These are phyloP conservation scores for Flaveria bidentis DNA, from an alignment of 129 eudicot genomes.

Conservation along the genomic window DNA sequence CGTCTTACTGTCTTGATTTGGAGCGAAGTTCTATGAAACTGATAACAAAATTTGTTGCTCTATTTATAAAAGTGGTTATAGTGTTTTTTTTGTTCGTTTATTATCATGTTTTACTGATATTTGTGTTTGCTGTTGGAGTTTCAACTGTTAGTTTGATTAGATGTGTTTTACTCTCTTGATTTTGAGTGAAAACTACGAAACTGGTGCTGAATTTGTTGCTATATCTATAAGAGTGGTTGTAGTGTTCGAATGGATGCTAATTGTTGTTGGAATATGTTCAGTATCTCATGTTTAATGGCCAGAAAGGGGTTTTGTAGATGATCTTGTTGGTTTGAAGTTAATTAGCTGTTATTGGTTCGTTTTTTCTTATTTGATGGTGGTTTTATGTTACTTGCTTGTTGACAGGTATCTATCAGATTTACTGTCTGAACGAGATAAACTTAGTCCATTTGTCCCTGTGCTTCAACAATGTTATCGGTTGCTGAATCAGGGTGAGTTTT, in stretches of 20 bases:
- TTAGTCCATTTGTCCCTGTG: slow-evolving; percentile 76
- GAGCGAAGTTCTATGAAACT: neutral
- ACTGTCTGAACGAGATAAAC: slow-evolving; percentile 76
- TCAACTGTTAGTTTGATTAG: slow-evolving; percentile 22
- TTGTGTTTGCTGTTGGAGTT: slow-evolving; percentile 1
- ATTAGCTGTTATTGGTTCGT: neutral
- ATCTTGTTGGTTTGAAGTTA: neutral
- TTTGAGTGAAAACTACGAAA: neutral
- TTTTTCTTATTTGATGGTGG: neutral
- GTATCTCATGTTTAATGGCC: neutral
- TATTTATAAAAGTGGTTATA: neutral
- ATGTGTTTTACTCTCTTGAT: slow-evolving; percentile 6
- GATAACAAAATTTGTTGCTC: neutral
- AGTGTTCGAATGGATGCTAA: neutral
- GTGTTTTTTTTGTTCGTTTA: neutral
- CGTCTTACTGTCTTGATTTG: neutral
- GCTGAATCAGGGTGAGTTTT: slow-evolving; percentile 90
- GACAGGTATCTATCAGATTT: slow-evolving; percentile 69
- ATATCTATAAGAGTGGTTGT: slow-evolving; percentile 1
- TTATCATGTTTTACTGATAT: neutral
- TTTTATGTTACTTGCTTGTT: slow-evolving; percentile 3
- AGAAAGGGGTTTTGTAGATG: neutral
- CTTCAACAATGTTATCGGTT: slow-evolving; percentile 71
- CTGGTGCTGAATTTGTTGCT: neutral
- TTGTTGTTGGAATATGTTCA: neutral